Base-by-base conservation (phyloP, 441 rosid species). In the Pelargonium myrrhifolium region DNA sequence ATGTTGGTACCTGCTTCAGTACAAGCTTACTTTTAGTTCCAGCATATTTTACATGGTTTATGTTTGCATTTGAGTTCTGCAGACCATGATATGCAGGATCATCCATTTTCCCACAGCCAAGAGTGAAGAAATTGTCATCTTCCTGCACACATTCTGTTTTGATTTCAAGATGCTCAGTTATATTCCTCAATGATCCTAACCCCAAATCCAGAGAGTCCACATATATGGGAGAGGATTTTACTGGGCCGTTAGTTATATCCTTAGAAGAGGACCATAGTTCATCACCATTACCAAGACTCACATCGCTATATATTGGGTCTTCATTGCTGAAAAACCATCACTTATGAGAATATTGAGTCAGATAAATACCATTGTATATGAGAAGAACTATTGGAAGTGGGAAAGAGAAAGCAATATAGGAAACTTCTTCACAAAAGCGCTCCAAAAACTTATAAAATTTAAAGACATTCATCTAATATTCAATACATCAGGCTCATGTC, bases 321-420 rank as follows among this genome's bases (percentile, higher is more conserved):
- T 89, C 98, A 77, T 86, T 84, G 83, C 99, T 92, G 98, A 89
- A 92, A 87, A 87, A 95, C 74, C 87, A 90, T 71, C 87, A 82
- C 92, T 95, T 90, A 94, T 85, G 89, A 89, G 98, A 83, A 87
- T 86, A 85, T 66, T 85, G 72, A 79, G 89, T 83, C 85, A 83
- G 87, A 85, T 69, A 73, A 70, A 68, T 63, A 71, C 66, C 74
- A 78, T 66, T 56, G 64, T 15, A 65, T 14, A 9, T 20, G 47
- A 62, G 64, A 62, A 39, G 58, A 61, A 65, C 21, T 28, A 66
- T 51, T 21, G 10, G 20, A 58, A 74, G 22, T 18, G 55, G 28
- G 12, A 49, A 68, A 20, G 20, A 55, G 40, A 42, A 6, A 15
- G 10, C 17, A 62, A 55, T 49, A 28, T 18, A 12, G 17, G 15